These are phyloP conservation scores for Yarrowia sp. DNA, from an alignment of 805 yeast species.

Conservation along the genomic window DNA sequence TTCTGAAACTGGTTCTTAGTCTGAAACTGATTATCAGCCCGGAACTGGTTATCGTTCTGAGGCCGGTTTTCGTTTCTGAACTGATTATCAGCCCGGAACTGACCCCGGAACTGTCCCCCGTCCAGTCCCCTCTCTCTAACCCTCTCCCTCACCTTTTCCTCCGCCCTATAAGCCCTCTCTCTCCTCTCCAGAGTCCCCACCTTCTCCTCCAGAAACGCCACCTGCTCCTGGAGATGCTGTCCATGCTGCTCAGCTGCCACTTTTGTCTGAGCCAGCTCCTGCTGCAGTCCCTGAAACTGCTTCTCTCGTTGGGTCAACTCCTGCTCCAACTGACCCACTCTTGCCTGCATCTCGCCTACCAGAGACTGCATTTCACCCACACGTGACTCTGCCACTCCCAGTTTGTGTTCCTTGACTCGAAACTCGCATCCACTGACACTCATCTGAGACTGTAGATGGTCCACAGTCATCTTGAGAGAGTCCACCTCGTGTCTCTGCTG, in stretches of 20 bases:
- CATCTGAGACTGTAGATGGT: slow-evolving; percentile 1
- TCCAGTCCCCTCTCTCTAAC: neutral
- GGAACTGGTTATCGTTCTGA: too few species aligned
- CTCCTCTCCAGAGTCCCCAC: neutral
- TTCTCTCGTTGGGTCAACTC: too few species aligned
- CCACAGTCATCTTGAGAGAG: neutral
- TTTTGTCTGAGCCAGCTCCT: neutral
- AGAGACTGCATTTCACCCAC: too few species aligned
- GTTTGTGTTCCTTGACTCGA: neutral
- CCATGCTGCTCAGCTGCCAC: neutral
- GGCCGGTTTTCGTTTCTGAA: neutral
- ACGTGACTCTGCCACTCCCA: neutral
- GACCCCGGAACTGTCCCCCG: too few species aligned
- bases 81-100: too few species aligned
- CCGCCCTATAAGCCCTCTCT: neutral
- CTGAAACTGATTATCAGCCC: neutral
- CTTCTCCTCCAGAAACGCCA: neutral
- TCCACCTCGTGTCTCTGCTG: neutral
- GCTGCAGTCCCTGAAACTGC: too few species aligned
- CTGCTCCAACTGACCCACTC: too few species aligned
- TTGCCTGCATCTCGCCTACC: too few species aligned
- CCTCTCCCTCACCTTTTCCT: neutral
- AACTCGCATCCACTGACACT: neutral
- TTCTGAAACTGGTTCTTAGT: too few species aligned
- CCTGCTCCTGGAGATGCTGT: slow-evolving; percentile 2